Evolutionary conservation across 139 green algal species (phyloP), one percentile per base, ranked within the genome.

Genomic region (Trebouxia sp.): DNA sequence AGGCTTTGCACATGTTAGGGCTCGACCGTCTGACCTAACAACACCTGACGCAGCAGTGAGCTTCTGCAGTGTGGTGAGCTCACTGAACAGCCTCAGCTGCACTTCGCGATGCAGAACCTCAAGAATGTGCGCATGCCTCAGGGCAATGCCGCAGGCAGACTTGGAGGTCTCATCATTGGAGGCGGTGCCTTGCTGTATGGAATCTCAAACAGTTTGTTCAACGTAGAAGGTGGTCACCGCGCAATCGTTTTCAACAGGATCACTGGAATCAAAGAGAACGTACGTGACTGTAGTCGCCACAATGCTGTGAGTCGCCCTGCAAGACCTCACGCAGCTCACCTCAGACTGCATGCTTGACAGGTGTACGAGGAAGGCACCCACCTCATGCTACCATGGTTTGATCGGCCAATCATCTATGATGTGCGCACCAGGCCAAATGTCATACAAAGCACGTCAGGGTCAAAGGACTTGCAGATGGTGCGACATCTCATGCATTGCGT

Each of bases 241-340:
- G 97, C 94, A 8, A 98, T 99, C 67, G 94, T 99, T 6, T 99
- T 99, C 91, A 99, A 99, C 85, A 85, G 97, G 4, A 22, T 99
- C 0, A 48, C 89, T 9, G 97, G 97, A 32, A 93, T 99, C 82
- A 98, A 98, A 86, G 94, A 99, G 0, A 87, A 83, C 80, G 94
- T 96, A 55, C 20, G 91, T 32, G 1, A 67, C 6, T 37, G 51
- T 26, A 5, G 9, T 58, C 48, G 24, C 42, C 24, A 0, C 48
- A 17, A 39, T 56, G 28, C n/a, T 14, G 28, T 35, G n/a, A 22
- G 26, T 67, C 4, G 26, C 0, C 17, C 47, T 62, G 37, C 20
- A 53, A 15, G 17, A 51, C 0, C 55, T 12, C 65, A 51, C 38
- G 9, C 32, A 50, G 79, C 35, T 30, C 4, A 26, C 20, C 24